These are phyloP conservation scores for Dioszegia crocea DNA, from an alignment of 768 basidiomycete genomes.

Conservation along the genomic window DNA sequence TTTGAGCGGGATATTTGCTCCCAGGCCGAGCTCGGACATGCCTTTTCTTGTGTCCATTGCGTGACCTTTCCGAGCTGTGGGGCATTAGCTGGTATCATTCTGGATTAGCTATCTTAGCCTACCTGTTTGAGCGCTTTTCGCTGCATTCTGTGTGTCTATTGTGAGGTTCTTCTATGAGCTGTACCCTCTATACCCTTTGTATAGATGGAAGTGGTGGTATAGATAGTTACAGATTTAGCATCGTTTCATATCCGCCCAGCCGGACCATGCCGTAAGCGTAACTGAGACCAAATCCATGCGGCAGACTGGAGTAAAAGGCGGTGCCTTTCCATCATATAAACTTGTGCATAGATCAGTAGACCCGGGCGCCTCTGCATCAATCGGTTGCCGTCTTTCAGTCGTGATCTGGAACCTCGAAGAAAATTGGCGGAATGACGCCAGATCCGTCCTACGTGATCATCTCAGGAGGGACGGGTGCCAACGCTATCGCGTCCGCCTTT, in stretches of 20 bases:
- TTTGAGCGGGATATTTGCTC: not conserved
- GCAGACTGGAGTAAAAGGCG: too few species aligned
- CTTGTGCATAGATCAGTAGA: too few species aligned
- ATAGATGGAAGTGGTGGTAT: too few species aligned
- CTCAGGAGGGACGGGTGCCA: constrained; percentile 92
- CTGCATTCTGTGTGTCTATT: constrained; percentile 26
- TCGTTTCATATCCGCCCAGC: too few species aligned
- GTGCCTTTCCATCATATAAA: too few species aligned
- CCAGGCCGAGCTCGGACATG: constrained; percentile 1
- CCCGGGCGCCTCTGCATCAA: too few species aligned
- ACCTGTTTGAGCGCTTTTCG: constrained; percentile 42
- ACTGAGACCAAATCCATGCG: too few species aligned
- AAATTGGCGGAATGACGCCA: not conserved
- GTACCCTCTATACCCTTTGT: too few species aligned
- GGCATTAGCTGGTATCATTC: not conserved
- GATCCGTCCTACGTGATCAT: constrained; percentile 60
- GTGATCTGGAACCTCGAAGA: not conserved
- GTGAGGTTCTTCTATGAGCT: not conserved
- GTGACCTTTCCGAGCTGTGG: constrained; percentile 44
- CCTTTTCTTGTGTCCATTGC: constrained; percentile 46
- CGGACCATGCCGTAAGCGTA: too few species aligned
- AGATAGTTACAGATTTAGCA: too few species aligned
- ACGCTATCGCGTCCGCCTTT: constrained; percentile 83
- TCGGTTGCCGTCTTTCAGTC: too few species aligned
- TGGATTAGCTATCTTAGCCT: not conserved